Evolutionary conservation across 768 basidiomycete genomes (phyloP).

Genomic region (Chlorophyllum brunneum): DNA sequence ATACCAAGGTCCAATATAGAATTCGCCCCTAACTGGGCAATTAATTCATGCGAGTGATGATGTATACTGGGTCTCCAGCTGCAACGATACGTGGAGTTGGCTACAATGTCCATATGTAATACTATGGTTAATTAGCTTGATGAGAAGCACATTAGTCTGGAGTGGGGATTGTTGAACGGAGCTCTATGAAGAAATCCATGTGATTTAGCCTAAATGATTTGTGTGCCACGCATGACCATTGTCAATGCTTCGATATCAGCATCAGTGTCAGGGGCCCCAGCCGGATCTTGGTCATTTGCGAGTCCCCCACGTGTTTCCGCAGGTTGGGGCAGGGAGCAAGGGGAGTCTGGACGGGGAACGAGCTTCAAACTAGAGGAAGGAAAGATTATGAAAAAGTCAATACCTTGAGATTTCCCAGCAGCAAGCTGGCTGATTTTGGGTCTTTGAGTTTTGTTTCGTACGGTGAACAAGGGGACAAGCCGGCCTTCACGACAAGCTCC

Average conservation of each 20-base stretch:
- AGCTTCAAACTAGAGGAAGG: not conserved
- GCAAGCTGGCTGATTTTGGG: conserved; percentile 41
- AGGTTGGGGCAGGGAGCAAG: conserved; percentile 16
- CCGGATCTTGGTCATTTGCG: not conserved
- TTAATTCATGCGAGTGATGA: too few relatives aligned
- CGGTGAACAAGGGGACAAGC: conserved; percentile 51
- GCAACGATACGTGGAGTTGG: too few relatives aligned
- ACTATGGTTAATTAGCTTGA: too few relatives aligned
- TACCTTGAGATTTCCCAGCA: conserved; percentile 43
- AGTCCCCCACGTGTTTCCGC: not conserved
- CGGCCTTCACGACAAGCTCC: conserved; percentile 60
- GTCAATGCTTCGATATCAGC: conserved; percentile 29
- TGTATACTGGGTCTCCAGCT: too few relatives aligned
- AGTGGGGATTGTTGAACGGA: too few relatives aligned
- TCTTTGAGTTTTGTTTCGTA: conserved; percentile 26
- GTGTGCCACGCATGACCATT: conserved; percentile 18
- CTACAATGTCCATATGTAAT: too few relatives aligned
- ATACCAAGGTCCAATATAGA: too few relatives aligned
- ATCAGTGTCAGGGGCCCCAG: conserved; percentile 23
- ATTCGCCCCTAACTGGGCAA: too few relatives aligned
- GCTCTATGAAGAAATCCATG: conserved; percentile 12
- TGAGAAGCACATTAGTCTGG: too few relatives aligned
- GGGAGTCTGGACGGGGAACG: conserved; percentile 28
- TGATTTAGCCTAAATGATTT: not conserved
- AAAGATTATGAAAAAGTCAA: not conserved